Conservation (phyloP, 768 basidiomycete species). For the Jaapia argillacea region DNA sequence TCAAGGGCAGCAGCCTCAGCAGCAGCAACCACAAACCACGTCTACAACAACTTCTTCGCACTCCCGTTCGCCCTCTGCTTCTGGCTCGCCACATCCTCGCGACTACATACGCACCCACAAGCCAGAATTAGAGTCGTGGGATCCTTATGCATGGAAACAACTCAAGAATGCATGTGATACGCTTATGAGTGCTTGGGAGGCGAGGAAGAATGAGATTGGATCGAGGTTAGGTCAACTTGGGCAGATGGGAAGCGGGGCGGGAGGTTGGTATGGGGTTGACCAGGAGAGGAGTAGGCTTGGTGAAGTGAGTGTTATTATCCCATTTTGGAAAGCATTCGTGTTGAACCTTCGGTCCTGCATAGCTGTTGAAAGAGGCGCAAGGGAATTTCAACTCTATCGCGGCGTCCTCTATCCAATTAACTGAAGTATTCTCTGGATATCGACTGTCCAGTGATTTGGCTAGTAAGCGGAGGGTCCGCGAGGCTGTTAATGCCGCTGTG, state of each 20-base stretch:
- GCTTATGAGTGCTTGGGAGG: slow-evolving; percentile 58
- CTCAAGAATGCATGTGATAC: slow-evolving; percentile 45
- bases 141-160: slow-evolving; percentile 63
- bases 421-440: slow-evolving; percentile 64
- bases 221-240: slow-evolving; percentile 33
- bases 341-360: slow-evolving; percentile 16
- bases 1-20: slow-evolving; percentile 6
- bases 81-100: slow-evolving; percentile 47
- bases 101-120: slow-evolving; percentile 61
- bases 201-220: slow-evolving; percentile 45
- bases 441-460: slow-evolving; percentile 63
- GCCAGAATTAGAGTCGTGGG: slow-evolving; percentile 61
- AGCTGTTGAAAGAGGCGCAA: slow-evolving; percentile 51
- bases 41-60: slow-evolving; percentile 1
- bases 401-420: slow-evolving; percentile 67
- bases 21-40: slow-evolving; percentile 9
- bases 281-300: slow-evolving; percentile 48
- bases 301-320: slow-evolving; percentile 31
- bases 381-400: slow-evolving; percentile 46
- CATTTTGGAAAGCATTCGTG: slow-evolving; percentile 20
- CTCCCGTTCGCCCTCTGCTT: slow-evolving; percentile 2
- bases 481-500: slow-evolving; percentile 70
- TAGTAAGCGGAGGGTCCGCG: slow-evolving; percentile 67
- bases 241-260: slow-evolving; percentile 29
- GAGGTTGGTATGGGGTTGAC: slow-evolving; percentile 15